phyloP scores from a whole-genome alignment of 1,284 basidiomycete genomes.

The Microstroma glucosiphilum region DNA sequence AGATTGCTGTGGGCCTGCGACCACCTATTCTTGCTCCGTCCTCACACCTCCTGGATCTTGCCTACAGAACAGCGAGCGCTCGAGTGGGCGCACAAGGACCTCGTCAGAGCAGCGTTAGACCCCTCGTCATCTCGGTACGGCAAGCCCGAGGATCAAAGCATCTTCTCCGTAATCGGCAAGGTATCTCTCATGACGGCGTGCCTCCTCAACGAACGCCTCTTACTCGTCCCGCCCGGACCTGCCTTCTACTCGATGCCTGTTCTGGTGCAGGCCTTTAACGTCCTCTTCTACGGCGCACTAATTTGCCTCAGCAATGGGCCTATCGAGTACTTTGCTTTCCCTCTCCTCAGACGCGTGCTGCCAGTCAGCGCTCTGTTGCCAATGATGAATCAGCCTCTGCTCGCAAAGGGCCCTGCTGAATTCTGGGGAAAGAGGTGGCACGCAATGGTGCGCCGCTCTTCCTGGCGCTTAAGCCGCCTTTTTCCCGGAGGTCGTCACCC shows the following conservation, averaged over 20 bases:
- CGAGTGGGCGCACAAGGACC: background rate
- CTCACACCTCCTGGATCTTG: background rate
- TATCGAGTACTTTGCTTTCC: background rate
- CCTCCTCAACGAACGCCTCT: background rate
- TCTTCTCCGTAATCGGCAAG: background rate
- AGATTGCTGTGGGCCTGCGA: background rate
- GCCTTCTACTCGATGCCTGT: background rate
- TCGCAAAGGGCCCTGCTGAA: background rate
- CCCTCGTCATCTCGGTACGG: background rate
- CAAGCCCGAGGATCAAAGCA: background rate
- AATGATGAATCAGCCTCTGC: background rate
- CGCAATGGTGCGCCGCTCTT: background rate
- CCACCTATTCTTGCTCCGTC: constrained; percentile 1
- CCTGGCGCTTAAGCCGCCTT: background rate
- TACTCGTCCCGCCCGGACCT: background rate
- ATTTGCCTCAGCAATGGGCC: background rate
- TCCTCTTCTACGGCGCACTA: background rate
- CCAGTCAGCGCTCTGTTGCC: background rate
- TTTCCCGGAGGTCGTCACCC: background rate
- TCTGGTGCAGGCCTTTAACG: background rate
- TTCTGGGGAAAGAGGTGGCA: constrained; percentile 4
- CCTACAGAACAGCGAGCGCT: constrained; percentile 2
- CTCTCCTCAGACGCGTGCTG: background rate
- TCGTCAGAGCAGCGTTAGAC: background rate
- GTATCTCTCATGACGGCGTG: background rate